phyloP scores from a whole-genome alignment of 257 asterid species.

The Primulina huaijiensis region DNA sequence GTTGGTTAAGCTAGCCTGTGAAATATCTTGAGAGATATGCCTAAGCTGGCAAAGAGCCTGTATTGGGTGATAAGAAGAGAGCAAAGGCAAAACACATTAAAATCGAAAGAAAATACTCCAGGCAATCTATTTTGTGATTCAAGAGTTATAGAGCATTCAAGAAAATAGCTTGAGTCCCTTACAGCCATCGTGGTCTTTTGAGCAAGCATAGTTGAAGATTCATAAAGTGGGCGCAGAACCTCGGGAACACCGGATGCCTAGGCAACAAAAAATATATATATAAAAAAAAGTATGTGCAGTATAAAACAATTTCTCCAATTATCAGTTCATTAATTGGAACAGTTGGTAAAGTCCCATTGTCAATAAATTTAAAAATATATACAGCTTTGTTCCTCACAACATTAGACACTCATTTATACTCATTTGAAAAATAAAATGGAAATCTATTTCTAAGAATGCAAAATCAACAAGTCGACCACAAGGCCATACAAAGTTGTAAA shows the following conservation, averaged over 20 bases:
- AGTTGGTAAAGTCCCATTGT: too few species aligned
- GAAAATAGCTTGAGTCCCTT: slow-evolving; percentile 23
- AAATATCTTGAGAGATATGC: slow-evolving; percentile 75
- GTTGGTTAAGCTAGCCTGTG: slow-evolving; percentile 64
- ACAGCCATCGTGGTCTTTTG: slow-evolving; percentile 82
- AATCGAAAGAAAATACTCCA: slow-evolving; percentile 6
- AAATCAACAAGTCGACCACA: background rate
- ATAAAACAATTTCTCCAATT: background rate
- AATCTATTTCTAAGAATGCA: too few species aligned
- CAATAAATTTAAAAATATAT: too few species aligned
- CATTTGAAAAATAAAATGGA: background rate
- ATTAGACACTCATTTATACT: too few species aligned
- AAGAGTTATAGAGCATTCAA: background rate
- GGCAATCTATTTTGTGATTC: background rate
- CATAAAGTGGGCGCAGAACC: slow-evolving; percentile 84
- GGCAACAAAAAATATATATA: slow-evolving; percentile 1
- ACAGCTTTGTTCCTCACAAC: too few species aligned
- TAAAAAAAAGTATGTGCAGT: background rate
- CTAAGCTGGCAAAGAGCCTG: slow-evolving; percentile 86
- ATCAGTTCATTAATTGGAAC: background rate
- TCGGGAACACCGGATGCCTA: slow-evolving; percentile 85
- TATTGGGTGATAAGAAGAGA: slow-evolving; percentile 13
- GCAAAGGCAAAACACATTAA: background rate
- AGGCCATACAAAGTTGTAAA: background rate
- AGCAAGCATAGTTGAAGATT: slow-evolving; percentile 76